Base-by-base conservation (phyloP, 148 eudicot species). In the Chenopodium album region DNA sequence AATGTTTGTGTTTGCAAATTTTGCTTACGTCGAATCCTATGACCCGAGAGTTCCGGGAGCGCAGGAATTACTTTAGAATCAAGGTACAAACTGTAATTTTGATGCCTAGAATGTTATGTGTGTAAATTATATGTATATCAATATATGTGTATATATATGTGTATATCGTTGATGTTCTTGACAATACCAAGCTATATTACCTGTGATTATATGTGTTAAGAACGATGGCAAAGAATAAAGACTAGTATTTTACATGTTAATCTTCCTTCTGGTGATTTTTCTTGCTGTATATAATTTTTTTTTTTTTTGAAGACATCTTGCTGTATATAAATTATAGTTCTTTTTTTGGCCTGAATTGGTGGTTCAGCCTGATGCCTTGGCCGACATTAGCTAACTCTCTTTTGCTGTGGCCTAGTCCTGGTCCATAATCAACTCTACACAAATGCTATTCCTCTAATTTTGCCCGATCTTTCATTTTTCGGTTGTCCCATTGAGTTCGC, bases 111-210 rank as follows among this genome's bases (percentile, higher is more conserved):
- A 68, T 29, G 37, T 78, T 50, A 28, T 63, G 80, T 82, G 44
- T 41, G 44, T 41, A 41, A 41, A 41, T 41, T 41, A 6, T 6
- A 41, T 41, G 65, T 76, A 59, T 80, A 76, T 72, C 20, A 67
- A 65, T 84, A 71, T 77, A 78, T 22, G 78, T 22, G 78, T 75
- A 66, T 73, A 83, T 46, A 63, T 71, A 63, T 54, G 52, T 77
- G 83, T 66, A 75, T 77, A 77, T 34, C 56, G 26, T 72, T 12
- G 37, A 7, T 20, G 64, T 59, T 32, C 44, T 60, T 23, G 72
- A 77, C 23, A 29, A 41, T 78, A 47, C 84, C 69, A 76, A 23
- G 46, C 60, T 48, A 60, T 71, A 48, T 47, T 72, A 73, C 64
- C 59, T 69, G 81, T 78, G 23, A 28, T 3, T 67, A 22, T 67